Evolutionary conservation across 78 protist genomes (phyloP), one percentile per base, ranked within the genome.

Genomic region (Dictyostelium citrinum): DNA sequence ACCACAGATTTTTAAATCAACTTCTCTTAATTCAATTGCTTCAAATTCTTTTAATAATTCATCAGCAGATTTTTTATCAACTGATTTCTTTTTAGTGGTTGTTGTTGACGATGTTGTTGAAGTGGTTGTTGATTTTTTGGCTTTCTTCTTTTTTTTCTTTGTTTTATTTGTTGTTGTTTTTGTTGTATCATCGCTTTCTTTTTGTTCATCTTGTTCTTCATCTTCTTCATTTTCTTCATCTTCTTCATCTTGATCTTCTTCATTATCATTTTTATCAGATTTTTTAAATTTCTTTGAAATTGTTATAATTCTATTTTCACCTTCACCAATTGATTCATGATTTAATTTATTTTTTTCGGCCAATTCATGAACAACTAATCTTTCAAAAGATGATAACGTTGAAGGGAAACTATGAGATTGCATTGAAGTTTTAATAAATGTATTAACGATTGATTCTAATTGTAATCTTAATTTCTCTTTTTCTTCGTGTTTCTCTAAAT

Each of bases 311-410:
- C 93, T 88, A 45, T 88, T 41, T 22, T 78, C 78, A 58, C 70
- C 77, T 76, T 91, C 95, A 51, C 95, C 95, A 2, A 24, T 12
- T 16, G 90, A 82, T 55, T 91, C 77, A 80, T 91, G 95, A 51
- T 33, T 17, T 24, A 91, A n/a, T n/a, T 67, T 71, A n/a, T 51
- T 29, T 41, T 55, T 82, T 5, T 91, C 95, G 5, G 92, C 90
- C 6, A 91, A 39, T 83, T 91, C 86, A 70, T 91, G 95, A 11
- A 91, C 55, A 6, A 81, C 41, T 7, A 83, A 55, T 76, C 95
- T 70, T 80, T 91, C 90, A 46, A 17, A 72, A 7, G 82, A 43
- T 2, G 76, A 39, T 8, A 76, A 12, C 11, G 91, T 60, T 0
- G 85, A 17, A 35, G 95, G 95, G 31, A 91, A 72, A 46, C 84